Conservation (phyloP, 2,329 filamentous ascomycete genomes). For the Emergomyces africanus region DNA sequence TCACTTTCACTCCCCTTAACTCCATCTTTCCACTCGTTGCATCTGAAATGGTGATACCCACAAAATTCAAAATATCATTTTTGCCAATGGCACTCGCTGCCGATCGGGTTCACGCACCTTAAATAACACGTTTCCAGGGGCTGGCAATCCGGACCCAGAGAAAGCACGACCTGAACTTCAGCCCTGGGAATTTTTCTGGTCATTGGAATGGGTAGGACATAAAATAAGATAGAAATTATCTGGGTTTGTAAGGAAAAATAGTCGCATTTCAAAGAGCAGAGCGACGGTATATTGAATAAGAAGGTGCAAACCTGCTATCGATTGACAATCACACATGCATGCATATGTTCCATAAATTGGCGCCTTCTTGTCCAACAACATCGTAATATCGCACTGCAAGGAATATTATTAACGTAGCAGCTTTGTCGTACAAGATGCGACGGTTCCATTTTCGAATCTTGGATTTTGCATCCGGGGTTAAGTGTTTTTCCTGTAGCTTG, state of each 20-base stretch:
- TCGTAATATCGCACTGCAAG: neutral
- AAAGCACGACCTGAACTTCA: neutral
- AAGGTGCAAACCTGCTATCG: no score
- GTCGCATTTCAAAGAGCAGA: neutral
- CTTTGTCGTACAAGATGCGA: neutral
- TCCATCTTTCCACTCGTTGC: neutral
- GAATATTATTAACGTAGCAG: neutral
- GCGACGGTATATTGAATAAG: neutral
- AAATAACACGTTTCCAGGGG: neutral
- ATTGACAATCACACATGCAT: neutral
- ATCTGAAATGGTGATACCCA: neutral
- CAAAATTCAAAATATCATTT: neutral
- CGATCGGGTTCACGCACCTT: neutral
- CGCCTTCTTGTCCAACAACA: neutral
- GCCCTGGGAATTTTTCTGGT: neutral
- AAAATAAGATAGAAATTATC: neutral
- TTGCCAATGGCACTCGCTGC: neutral
- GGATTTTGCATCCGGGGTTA: neutral
- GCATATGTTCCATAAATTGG: neutral
- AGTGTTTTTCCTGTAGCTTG: neutral
- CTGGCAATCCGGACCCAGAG: neutral
- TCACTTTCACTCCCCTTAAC: neutral
- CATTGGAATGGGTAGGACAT: neutral
- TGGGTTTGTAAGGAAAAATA: neutral
- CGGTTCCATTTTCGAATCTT: neutral